Percentiles rank a stretch among this genome's conserved stretches.
Evolutionary conservation across 2,329 filamentous ascomycete species (phyloP).

Genomic region (Sphaerulina musiva): DNA sequence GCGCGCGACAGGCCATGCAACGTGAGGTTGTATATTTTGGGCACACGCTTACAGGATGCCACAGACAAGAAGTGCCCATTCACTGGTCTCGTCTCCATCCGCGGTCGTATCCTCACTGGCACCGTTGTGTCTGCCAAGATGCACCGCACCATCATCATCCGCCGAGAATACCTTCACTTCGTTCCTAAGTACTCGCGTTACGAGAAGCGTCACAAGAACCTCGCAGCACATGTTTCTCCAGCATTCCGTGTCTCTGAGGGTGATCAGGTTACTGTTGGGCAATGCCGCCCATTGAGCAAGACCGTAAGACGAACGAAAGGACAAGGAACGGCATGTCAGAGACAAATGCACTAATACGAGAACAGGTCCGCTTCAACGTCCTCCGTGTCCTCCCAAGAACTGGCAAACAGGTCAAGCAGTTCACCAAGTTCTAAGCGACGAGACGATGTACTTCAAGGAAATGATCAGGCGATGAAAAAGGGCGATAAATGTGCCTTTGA

Average conservation of each 20-base stretch:
- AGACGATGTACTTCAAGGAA: conserved; percentile 18
- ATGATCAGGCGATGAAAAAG: conserved; percentile 10
- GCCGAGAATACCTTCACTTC: conserved; percentile 99
- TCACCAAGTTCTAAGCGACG: conserved; percentile 83
- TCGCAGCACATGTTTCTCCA: conserved; percentile 96
- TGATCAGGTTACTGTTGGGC: conserved; percentile 98
- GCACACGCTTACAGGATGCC: not conserved
- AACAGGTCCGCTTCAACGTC: conserved; percentile 96
- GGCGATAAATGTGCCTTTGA: conserved; percentile 12
- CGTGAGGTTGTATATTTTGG: conserved; percentile 14
- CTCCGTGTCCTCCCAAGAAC: conserved; percentile 96
- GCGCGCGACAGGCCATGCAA: conserved; percentile 1
- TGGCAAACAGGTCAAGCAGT: conserved; percentile 95
- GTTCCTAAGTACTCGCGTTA: conserved; percentile 99
- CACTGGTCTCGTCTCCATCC: conserved; percentile 98
- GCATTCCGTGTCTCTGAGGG: conserved; percentile 99
- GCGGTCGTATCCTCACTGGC: conserved; percentile 98
- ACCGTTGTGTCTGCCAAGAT: conserved; percentile 99
- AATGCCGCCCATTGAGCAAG: conserved; percentile 99
- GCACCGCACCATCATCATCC: conserved; percentile 99
- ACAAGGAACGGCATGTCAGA: conserved; percentile 1
- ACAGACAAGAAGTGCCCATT: conserved; percentile 99
- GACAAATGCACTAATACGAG: conserved; percentile 18
- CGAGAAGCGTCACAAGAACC: conserved; percentile 99
- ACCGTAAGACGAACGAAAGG: conserved; percentile 63